Conservation (phyloP, 2,329 filamentous ascomycete species). For the Macroventuria anomochaeta region DNA sequence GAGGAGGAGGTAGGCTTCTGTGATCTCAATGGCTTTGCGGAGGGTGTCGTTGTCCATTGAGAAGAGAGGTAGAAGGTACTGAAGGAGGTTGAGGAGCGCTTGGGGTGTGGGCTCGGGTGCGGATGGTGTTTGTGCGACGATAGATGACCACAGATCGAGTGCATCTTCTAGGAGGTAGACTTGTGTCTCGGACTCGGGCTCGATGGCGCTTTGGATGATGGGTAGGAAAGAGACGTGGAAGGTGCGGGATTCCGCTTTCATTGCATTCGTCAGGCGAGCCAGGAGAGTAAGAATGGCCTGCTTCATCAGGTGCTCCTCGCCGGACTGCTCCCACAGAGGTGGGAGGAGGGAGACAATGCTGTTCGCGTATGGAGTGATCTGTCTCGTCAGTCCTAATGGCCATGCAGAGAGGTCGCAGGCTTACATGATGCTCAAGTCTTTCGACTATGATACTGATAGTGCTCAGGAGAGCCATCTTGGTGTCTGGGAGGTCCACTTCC, state of each 20-base stretch:
- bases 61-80: constrained; percentile 56
- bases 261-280: constrained; percentile 81
- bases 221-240: constrained; percentile 84
- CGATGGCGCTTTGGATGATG: constrained; percentile 79
- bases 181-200: constrained; percentile 67
- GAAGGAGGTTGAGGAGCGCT: constrained; percentile 52
- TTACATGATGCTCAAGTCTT: constrained; percentile 76
- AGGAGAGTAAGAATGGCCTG: constrained; percentile 89
- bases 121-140: constrained; percentile 67
- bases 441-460: constrained; percentile 83
- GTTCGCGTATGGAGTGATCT: constrained; percentile 72
- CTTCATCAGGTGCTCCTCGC: constrained; percentile 90
- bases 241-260: constrained; percentile 76
- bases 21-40: constrained; percentile 57
- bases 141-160: constrained; percentile 83
- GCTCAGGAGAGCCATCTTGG: constrained; percentile 87
- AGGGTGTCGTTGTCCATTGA: constrained; percentile 58
- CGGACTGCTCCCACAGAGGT: constrained; percentile 81
- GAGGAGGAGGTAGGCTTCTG: constrained; percentile 57
- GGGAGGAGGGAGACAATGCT: constrained; percentile 82
- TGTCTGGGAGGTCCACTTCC: constrained; percentile 82
- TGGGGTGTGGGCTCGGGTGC: constrained; percentile 51
- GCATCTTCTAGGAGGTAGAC: constrained; percentile 90
- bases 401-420: constrained; percentile 10
- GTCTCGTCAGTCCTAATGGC: constrained; percentile 9